Evolutionary conservation across 176 grass and related monocot species (phyloP), one percentile per base, ranked within the genome.

Genomic region (Aegilops longissima): DNA sequence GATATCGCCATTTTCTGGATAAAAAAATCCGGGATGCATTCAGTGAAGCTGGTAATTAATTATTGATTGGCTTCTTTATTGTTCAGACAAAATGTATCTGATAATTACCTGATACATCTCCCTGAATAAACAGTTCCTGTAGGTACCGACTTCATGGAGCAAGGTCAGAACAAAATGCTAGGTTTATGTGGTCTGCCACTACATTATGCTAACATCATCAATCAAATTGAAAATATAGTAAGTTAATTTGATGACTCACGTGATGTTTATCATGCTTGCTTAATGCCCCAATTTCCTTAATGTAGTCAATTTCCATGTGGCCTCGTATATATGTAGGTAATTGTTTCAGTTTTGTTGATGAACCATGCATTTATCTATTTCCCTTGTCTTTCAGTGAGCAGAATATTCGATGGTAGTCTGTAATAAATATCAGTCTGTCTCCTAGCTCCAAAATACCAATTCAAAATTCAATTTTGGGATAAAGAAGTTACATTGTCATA

Each of bases 121-220:
- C 27, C 0, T 38, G 27, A 29, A 70, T 44, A 54, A 87, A 87
- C 18, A 84, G 76, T 47, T 92, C 61, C 72, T 81, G 73, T 84
- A 93, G 91, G 61, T 89, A 70, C 80, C 3, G 70, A 61, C 30
- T 52, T 84, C 34, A 7, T 56, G 7, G 86, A 94, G 35, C 88
- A 86, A 90, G 73, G 71, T 83, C 86, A 61, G 14, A 89, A 81
- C 77, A 84, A 86, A 88, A 90, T 70, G 40, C 93, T 98, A 82
- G 96, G 93, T 77, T 36, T 83, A 30, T 94, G 88, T 54, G 96
- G 96, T 90, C 88, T 98, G 35, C 86, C 96, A 80, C 88, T 98
- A 81, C 96, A 98, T 90, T 98, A 98, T 86, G 96, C 96, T 68
- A 98, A 98, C 76, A 91, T 96, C 73, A 92, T 98, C 79, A 98